Evolutionary conservation across 2,329 filamentous ascomycete species (phyloP).

Genomic region (Calonectria leucothoes): DNA sequence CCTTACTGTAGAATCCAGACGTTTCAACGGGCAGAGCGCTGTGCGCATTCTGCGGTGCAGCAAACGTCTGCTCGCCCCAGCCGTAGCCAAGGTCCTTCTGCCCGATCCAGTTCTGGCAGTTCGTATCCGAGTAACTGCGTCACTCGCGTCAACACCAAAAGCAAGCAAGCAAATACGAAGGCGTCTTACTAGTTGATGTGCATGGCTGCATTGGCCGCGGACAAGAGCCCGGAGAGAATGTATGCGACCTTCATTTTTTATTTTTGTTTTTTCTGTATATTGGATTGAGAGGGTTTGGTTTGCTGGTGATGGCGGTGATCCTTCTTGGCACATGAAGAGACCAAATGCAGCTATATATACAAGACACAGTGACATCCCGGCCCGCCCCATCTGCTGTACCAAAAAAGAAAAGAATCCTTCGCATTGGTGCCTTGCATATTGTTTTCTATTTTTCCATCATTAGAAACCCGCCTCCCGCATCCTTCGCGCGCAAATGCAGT

Average conservation of each 20-base stretch:
- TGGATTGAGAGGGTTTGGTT: not conserved
- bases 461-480: not conserved
- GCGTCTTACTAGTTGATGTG: constrained; percentile 20
- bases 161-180: too few species aligned
- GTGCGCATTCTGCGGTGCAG: not conserved
- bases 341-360: not conserved
- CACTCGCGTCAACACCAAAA: not conserved
- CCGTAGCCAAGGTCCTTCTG: constrained; percentile 6
- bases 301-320: not conserved
- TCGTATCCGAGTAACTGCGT: constrained; percentile 17
- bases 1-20: constrained; percentile 1
- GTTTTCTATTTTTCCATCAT: not conserved
- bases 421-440: not conserved
- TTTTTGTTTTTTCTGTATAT: not conserved
- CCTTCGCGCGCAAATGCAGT: not conserved
- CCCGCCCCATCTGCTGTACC: not conserved
- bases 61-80: constrained; percentile 13
- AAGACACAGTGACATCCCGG: not conserved
- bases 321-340: not conserved
- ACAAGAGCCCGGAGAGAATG: constrained; percentile 3
- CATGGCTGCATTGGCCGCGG: constrained; percentile 4
- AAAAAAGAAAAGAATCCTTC: not conserved
- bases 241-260: constrained; percentile 13
- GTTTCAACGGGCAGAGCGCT: constrained; percentile 3
- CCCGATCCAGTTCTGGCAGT: constrained; percentile 21